Evolutionary conservation across 106 monocot species (phyloP), one percentile per base, ranked within the genome.

Genomic region (Platanthera guangdongensis): DNA sequence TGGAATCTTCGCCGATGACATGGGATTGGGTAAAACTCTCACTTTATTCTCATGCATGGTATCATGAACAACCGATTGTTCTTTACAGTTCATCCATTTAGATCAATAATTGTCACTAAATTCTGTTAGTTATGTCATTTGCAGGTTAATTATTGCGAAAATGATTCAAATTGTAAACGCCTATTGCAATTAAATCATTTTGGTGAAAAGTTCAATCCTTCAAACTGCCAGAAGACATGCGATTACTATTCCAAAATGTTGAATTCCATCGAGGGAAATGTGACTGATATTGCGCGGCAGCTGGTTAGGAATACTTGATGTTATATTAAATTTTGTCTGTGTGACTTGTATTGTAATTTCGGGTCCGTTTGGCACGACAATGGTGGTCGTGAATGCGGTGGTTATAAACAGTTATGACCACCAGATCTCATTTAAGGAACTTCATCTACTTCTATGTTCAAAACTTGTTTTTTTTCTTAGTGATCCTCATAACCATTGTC

Each of bases 1-100:
- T 25, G 97, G 97, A 45, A 99, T 99, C 67, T 94, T 99, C 74
- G 97, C 97, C 0, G 97, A 99, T 51, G 97, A 99, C 22, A 99
- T 99, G 97, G 97, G 97, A 8, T 77, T 99, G 73, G 97, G 97
- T 3, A 99, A 99, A 82, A 99, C 97, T 3, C 84, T 99, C 4
- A 94, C 90, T 4, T 60, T 99, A 69, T 85, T 99, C n/a, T n/a
- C n/a, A n/a, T n/a, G 90, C 68, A 96, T 96, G 90, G 95, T 96
- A 90, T 51, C 13, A 79, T 39, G 30, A 75, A 47, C 25, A 51
- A 51, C 72, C 57, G 65, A 3, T 49, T 67, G n/a, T 18, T 68
- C 73, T 82, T 53, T 75, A 0, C 57, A 28, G 19, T 18, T 57
- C 16, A 8, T 62, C 15, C 50, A 7, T 10, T 67, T 30, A 72